Percentiles rank a stretch among this genome's conserved stretches.
These are phyloP conservation scores for Thraustotheca clavata DNA, from an alignment of 352 stramenopile genomes.

Conservation along the genomic window DNA sequence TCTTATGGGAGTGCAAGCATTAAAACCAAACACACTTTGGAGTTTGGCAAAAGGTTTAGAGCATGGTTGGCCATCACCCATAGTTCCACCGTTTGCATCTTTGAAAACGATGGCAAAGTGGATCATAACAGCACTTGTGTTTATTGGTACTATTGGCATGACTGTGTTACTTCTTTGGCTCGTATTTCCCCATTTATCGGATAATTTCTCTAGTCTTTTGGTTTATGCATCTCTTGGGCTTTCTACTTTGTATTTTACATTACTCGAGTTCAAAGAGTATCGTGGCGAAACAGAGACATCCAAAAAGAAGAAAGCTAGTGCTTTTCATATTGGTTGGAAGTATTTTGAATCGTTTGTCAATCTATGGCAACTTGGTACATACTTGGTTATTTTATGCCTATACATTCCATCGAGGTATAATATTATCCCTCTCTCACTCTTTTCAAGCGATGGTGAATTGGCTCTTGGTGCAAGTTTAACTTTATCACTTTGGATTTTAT, in stretches of 20 bases:
- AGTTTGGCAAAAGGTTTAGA: background rate
- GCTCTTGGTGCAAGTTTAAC: background rate
- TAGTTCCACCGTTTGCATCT: background rate
- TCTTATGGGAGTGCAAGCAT: background rate
- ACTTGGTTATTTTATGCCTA: background rate
- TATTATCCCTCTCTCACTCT: background rate
- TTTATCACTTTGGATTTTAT: slow-evolving; percentile 14
- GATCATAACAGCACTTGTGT: slow-evolving; percentile 3
- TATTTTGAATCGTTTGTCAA: slow-evolving; percentile 21
- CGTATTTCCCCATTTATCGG: background rate
- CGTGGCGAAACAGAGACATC: slow-evolving; percentile 2
- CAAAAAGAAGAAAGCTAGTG: background rate
- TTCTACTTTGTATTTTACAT: slow-evolving; percentile 5
- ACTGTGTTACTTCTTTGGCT: background rate
- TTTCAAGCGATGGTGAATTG: background rate
- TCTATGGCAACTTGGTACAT: slow-evolving; percentile 16
- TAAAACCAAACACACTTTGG: slow-evolving; percentile 10
- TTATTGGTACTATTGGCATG: background rate
- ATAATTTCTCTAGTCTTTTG: background rate
- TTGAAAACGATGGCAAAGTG: slow-evolving; percentile 11
- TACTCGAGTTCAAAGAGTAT: slow-evolving; percentile 19
- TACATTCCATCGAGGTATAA: slow-evolving; percentile 12
- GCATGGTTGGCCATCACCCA: background rate
- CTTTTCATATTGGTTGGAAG: slow-evolving; percentile 14
- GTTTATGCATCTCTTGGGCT: background rate